These are phyloP conservation scores for Cicer arietinum DNA, from an alignment of 306 rosid species.

Conservation along the genomic window DNA sequence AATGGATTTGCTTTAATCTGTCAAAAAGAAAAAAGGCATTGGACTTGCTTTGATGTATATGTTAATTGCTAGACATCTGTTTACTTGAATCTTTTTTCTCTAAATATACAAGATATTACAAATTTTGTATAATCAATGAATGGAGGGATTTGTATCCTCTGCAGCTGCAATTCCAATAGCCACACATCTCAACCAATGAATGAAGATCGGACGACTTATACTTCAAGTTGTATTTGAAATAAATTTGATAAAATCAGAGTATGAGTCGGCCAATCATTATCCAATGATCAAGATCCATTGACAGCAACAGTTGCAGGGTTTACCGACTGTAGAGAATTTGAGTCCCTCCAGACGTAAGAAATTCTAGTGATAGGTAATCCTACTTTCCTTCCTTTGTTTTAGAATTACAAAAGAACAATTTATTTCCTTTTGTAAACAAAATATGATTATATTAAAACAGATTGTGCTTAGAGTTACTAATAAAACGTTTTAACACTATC, in stretches of 20 bases:
- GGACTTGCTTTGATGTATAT: not conserved
- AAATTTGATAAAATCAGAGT: not conserved
- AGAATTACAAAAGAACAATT: conserved; percentile 25
- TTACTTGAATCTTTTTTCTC: not conserved
- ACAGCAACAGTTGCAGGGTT: not conserved
- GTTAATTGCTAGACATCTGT: not conserved
- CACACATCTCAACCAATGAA: not conserved
- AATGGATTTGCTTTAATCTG: not conserved
- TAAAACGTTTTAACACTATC: conserved; percentile 4
- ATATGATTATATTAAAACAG: not conserved
- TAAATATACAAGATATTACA: not conserved
- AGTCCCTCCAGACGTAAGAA: not conserved
- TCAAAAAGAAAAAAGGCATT: not conserved
- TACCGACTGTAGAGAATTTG: not conserved
- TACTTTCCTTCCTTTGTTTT: not conserved
- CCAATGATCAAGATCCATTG: not conserved
- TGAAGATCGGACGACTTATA: not conserved
- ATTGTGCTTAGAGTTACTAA: not conserved
- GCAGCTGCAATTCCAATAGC: no score
- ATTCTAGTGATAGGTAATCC: conserved; percentile 16
- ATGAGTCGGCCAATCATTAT: not conserved
- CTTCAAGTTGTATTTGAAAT: not conserved
- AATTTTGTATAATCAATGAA: no score
- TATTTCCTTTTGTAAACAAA: not conserved
- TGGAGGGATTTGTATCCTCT: no score